phyloP scores from a whole-genome alignment of 345 rosid species.

The Brassica cretica region DNA sequence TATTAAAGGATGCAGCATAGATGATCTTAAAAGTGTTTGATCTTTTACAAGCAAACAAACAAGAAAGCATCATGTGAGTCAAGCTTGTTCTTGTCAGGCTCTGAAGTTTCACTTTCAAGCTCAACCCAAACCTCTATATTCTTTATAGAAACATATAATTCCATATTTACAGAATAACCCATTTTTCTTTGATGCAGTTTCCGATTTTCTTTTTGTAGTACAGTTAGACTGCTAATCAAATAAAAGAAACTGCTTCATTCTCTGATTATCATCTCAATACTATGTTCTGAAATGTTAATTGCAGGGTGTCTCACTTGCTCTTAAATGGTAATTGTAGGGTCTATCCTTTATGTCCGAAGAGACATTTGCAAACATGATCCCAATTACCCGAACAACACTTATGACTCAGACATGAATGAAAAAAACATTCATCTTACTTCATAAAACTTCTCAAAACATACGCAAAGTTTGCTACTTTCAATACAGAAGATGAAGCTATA shows the following conservation, averaged over 20 bases:
- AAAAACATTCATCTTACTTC: neutral
- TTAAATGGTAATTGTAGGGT: slow-evolving; percentile 45
- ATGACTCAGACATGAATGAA: slow-evolving; percentile 5
- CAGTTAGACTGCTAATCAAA: neutral
- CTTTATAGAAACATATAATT: slow-evolving; percentile 15
- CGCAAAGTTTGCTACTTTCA: neutral
- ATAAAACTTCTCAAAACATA: neutral
- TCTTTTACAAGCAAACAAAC: slow-evolving; percentile 16
- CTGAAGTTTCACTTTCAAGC: slow-evolving; percentile 31
- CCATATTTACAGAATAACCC: neutral
- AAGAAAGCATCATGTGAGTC: slow-evolving; percentile 37
- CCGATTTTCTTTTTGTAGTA: neutral
- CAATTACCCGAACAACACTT: slow-evolving; percentile 42
- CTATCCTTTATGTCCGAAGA: slow-evolving; percentile 65
- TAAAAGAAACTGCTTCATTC: neutral
- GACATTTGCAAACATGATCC: slow-evolving; percentile 54
- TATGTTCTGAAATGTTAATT: neutral
- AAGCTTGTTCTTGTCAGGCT: slow-evolving; percentile 14
- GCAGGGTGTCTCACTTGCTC: neutral
- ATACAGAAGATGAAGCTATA: slow-evolving; percentile 26
- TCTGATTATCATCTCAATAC: neutral
- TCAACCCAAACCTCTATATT: slow-evolving; percentile 21
- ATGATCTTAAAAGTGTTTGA: slow-evolving; percentile 26
- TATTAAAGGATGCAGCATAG: neutral
- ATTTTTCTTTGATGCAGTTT: neutral